These are phyloP conservation scores for Colletotrichum sp. DNA, from an alignment of 2,329 filamentous ascomycete genomes.

Conservation along the genomic window DNA sequence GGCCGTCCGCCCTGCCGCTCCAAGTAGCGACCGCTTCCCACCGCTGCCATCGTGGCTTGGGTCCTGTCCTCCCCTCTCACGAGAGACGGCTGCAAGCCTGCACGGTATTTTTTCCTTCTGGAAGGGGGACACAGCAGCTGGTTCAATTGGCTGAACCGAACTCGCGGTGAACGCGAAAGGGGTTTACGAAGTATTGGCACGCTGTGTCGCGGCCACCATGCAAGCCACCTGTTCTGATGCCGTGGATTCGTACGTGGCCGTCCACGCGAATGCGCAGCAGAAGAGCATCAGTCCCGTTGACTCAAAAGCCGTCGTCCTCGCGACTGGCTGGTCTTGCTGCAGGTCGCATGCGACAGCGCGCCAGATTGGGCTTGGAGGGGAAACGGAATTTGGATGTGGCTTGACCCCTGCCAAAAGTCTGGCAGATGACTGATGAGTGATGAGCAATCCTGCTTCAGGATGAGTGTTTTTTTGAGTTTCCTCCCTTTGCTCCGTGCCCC, in stretches of 20 bases:
- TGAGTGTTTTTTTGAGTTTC: conserved; percentile 2
- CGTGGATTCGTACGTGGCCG: neutral
- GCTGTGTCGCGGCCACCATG: neutral
- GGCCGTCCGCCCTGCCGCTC: neutral
- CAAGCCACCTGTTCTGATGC: conserved; percentile 19
- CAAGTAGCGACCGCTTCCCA: neutral
- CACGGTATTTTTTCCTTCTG: neutral
- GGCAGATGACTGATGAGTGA: conserved; percentile 9
- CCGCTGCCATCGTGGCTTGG: neutral
- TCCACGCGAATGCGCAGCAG: neutral
- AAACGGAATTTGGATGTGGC: neutral
- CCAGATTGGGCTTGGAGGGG: neutral
- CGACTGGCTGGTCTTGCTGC: neutral
- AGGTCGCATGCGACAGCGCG: neutral
- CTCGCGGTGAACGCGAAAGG: neutral
- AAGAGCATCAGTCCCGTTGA: neutral
- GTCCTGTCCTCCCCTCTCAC: neutral
- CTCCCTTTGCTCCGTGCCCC: neutral
- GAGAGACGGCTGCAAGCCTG: neutral
- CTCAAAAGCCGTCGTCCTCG: neutral
- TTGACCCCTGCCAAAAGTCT: neutral
- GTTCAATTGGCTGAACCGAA: neutral
- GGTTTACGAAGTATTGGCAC: neutral
- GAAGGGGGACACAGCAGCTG: neutral
- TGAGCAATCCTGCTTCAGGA: conserved; percentile 4